phyloP scores from a whole-genome alignment of 306 rosid species.

The Leucaena leucocephala region DNA sequence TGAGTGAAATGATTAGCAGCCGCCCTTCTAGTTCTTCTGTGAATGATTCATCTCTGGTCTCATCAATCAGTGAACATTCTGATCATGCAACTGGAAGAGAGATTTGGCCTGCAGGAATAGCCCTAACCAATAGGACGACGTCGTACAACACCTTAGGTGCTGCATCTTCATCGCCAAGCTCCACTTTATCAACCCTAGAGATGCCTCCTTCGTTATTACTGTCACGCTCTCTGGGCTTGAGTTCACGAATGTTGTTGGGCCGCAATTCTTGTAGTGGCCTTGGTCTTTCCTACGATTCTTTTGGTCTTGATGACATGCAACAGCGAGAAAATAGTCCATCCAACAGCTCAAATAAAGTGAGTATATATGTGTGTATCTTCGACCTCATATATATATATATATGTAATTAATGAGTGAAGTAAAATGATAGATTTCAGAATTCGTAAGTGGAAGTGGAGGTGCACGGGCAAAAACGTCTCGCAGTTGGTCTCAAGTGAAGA shows the following conservation, averaged over 20 bases:
- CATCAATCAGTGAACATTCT: neutral
- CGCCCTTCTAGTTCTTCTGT: neutral
- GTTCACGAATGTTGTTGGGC: constrained; percentile 36
- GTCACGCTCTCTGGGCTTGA: constrained; percentile 47
- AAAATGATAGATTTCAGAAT: constrained; percentile 29
- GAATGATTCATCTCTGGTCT: neutral
- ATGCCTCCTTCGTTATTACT: constrained; percentile 40
- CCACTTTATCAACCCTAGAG: constrained; percentile 24
- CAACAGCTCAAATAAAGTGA: constrained; percentile 52
- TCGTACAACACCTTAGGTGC: constrained; percentile 27
- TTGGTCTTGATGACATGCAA: constrained; percentile 41
- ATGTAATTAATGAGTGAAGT: neutral
- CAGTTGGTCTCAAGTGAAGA: constrained; percentile 10
- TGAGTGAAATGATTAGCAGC: too few relatives aligned
- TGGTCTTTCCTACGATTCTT: constrained; percentile 29
- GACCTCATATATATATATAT: neutral
- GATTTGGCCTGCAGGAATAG: constrained; percentile 13
- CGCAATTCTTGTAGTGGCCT: neutral
- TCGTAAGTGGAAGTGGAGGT: constrained; percentile 8
- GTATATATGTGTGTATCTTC: neutral
- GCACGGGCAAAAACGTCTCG: constrained; percentile 21
- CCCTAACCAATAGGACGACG: constrained; percentile 30
- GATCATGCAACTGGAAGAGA: constrained; percentile 28
- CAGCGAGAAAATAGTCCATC: constrained; percentile 46
- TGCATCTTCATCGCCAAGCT: constrained; percentile 29